Evolutionary conservation across 1,284 basidiomycete species (phyloP), one percentile per base, ranked within the genome.

Genomic region (Vanrija sp.): DNA sequence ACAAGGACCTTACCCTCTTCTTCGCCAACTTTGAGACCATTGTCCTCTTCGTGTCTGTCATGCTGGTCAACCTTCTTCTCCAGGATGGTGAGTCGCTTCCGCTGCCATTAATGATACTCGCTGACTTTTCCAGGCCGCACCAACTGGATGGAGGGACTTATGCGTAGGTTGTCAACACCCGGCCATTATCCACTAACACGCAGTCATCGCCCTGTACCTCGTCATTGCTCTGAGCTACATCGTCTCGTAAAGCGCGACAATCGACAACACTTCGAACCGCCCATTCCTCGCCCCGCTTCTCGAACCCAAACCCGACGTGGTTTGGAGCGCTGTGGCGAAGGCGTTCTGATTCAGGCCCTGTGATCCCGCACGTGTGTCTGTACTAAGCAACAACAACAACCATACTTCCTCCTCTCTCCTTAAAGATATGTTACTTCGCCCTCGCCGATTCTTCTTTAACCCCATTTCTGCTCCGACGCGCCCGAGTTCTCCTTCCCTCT

Each of bases 131-230:
- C 43, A 63, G 87, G 88, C 48, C 87, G 86, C 66, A 85, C 85
- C 20, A 90, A 92, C 67, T 91, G 89, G 68, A 87, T 92, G 85
- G 89, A 92, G 76, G 89, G 89, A 38, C 71, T 89, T 24, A 86
- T 89, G 85, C 54, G 64, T 65, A 35, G 49, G 61, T 60, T 7
- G 18, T 14, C 12, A 8, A 9, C 5, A 14, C 12, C 1, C 1
- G 23, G 44, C 46, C 12, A 50, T 27, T 2, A 12, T 63, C 4
- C 19, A 36, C 47, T 51, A 22, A 72, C 77, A 79, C 31, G 1
- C 31, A 31, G 74, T 82, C 51, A 78, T 86, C 41, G 78, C 83
- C 0, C 73, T 86, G 24, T 86, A 86, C 64, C 67, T 83, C 25
- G 81, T 85, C 61, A 83, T 85, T 60, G 82, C 81, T 9, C 74